Percentiles rank a stretch among this genome's conserved stretches.
Evolutionary conservation across 2,329 filamentous ascomycete species (phyloP).

Genomic region (Aspergillus sp.): DNA sequence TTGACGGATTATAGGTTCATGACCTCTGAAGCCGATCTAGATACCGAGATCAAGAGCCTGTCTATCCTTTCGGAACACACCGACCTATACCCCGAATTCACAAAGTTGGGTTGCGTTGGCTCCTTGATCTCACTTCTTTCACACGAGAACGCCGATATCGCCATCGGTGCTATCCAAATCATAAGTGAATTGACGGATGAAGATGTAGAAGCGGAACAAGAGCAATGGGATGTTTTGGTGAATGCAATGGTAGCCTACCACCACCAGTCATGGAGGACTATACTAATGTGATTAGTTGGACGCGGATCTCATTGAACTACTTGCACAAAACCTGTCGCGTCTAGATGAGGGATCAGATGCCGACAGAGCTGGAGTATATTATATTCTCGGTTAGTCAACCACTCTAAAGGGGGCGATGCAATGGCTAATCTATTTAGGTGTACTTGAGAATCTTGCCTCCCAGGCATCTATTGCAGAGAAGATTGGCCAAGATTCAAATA

Average conservation of each 20-base stretch:
- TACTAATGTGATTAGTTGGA: constrained; percentile 36
- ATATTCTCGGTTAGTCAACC: constrained; percentile 60
- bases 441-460: constrained; percentile 84
- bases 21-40: constrained; percentile 81
- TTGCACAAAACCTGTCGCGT: constrained; percentile 64
- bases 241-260: constrained; percentile 51
- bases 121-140: constrained; percentile 79
- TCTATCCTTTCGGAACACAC: constrained; percentile 86
- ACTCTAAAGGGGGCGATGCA: background rate
- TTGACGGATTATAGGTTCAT: constrained; percentile 58
- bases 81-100: constrained; percentile 77
- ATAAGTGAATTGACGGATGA: constrained; percentile 91
- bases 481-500: constrained; percentile 66
- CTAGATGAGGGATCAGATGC: constrained; percentile 71
- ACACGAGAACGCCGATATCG: constrained; percentile 96
- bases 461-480: constrained; percentile 66
- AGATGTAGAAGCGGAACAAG: constrained; percentile 77
- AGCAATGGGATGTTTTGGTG: constrained; percentile 77
- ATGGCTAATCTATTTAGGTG: constrained; percentile 38
- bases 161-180: constrained; percentile 86
- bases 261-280: background rate
- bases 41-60: constrained; percentile 81
- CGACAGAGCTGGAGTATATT: constrained; percentile 83
- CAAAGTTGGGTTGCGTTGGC: constrained; percentile 68
- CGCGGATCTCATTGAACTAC: constrained; percentile 42